Base-by-base conservation (phyloP, 306 rosid species). In the Malus sylvestris region DNA sequence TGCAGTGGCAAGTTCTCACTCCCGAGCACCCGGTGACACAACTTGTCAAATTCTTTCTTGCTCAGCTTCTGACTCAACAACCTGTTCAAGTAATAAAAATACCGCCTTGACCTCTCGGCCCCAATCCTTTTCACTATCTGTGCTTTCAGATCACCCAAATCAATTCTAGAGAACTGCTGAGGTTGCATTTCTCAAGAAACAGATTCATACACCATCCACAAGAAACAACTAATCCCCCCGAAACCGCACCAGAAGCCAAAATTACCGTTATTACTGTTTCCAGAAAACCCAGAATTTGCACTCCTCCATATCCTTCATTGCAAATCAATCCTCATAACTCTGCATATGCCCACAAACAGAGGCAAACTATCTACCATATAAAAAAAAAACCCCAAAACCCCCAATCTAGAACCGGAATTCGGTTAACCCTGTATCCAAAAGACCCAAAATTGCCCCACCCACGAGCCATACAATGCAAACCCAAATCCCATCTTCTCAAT, bases 121-220 rank as follows among this genome's bases (percentile, higher is more conserved):
- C 99, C 98, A 77, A 96, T 79, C 87, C 86, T 96, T 89, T 96
- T 96, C 73, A 91, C 82, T 72, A 96, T 85, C 55, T 86, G 91
- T 38, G 86, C 91, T 84, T 84, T 96, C 79, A 96, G 79, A 80
- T 96, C 98, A 72, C 86, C 93, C 92, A 96, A 88, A 89, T 96
- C 93, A 78, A 92, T 86, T 87, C 99, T 96, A 42, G 93, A 88
- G 77, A 86, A 79, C 90, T 88, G 93, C 83, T 87, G 96, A 84
- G 99, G 88, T 87, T 92, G 96, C 99, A 96, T 96, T 85, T 89
- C 93, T 89, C 91, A 88, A 85, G 79, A 82, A 51, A 76, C 82
- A 85, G 90, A 85, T 85, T 87, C 93, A 91, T 87, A 87, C 90
- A 89, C 90, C 83, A 60, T 87, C 85, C 83, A 86, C 90, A 81